Conservation (phyloP, 148 eudicot species). For the Rhododendron vialii region DNA sequence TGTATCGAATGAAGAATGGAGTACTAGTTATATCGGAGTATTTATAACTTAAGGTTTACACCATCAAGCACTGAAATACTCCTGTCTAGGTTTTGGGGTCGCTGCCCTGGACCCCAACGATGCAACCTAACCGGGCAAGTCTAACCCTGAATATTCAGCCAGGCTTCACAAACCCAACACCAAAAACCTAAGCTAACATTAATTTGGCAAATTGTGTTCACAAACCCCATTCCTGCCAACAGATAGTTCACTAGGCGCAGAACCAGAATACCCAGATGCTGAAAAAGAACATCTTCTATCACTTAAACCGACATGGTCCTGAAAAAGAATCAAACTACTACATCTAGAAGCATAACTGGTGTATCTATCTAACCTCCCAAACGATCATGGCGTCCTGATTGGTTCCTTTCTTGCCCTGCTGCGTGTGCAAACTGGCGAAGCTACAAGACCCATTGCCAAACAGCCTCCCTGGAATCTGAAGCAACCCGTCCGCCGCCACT, state of each 20-base stretch:
- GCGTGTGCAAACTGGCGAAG: slow-evolving; percentile 43
- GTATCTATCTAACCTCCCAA: slow-evolving; percentile 45
- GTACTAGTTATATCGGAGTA: too few relatives aligned
- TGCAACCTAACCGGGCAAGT: too few relatives aligned
- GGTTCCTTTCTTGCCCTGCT: slow-evolving; percentile 63
- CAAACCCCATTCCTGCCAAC: not conserved
- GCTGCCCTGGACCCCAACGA: too few relatives aligned
- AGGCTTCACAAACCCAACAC: not conserved
- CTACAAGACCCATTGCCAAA: slow-evolving; percentile 32
- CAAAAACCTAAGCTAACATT: not conserved
- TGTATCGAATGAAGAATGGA: too few relatives aligned
- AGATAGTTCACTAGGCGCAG: not conserved
- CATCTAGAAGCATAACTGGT: not conserved
- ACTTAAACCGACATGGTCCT: not conserved
- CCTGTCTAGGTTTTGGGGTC: too few relatives aligned
- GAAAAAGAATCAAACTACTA: not conserved
- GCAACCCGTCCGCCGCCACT: slow-evolving; percentile 24
- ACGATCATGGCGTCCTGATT: slow-evolving; percentile 62
- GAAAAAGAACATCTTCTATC: not conserved
- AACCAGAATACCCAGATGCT: not conserved
- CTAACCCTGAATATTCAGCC: not conserved
- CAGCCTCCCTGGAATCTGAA: slow-evolving; percentile 37
- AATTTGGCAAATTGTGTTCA: not conserved
- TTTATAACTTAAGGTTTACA: too few relatives aligned
- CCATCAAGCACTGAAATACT: too few relatives aligned